These are phyloP conservation scores for Ambrosiella beaveri DNA, from an alignment of 2,329 filamentous ascomycete species.

Conservation along the genomic window DNA sequence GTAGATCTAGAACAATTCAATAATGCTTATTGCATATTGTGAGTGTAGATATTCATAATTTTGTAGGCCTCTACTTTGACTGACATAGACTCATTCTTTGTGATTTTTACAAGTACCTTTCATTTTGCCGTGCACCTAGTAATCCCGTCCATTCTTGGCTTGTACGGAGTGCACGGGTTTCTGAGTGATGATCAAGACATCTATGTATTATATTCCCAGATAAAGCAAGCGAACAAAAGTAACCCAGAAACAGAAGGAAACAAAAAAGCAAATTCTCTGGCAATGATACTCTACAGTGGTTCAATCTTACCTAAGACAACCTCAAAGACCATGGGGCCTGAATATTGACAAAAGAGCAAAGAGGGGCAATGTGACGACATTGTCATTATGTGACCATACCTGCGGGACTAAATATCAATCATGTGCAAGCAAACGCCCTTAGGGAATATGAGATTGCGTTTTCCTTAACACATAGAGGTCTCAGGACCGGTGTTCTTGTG, in stretches of 20 bases:
- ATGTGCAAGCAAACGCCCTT: not conserved
- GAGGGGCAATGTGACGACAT: not conserved
- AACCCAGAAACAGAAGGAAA: not conserved
- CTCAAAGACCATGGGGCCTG: not conserved
- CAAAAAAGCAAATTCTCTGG: not conserved
- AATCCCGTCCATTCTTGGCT: too few relatives aligned
- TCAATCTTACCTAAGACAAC: not conserved
- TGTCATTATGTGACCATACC: not conserved
- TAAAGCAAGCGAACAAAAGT: too few relatives aligned
- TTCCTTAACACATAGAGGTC: not conserved
- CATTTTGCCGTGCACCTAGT: too few relatives aligned
- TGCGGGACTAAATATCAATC: not conserved
- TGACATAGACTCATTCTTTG: too few relatives aligned
- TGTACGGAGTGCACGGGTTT: too few relatives aligned
- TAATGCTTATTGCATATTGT: too few relatives aligned
- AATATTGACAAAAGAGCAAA: not conserved
- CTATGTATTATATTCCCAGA: too few relatives aligned
- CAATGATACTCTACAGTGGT: not conserved
- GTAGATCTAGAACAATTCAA: too few relatives aligned
- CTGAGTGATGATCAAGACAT: too few relatives aligned
- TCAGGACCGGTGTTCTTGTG: not conserved
- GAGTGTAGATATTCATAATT: too few relatives aligned
- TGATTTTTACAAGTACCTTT: too few relatives aligned
- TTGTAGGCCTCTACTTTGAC: too few relatives aligned
- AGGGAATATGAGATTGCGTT: not conserved